phyloP scores from a whole-genome alignment of 164 flowering plant genomes.

The Akebia trifoliata region DNA sequence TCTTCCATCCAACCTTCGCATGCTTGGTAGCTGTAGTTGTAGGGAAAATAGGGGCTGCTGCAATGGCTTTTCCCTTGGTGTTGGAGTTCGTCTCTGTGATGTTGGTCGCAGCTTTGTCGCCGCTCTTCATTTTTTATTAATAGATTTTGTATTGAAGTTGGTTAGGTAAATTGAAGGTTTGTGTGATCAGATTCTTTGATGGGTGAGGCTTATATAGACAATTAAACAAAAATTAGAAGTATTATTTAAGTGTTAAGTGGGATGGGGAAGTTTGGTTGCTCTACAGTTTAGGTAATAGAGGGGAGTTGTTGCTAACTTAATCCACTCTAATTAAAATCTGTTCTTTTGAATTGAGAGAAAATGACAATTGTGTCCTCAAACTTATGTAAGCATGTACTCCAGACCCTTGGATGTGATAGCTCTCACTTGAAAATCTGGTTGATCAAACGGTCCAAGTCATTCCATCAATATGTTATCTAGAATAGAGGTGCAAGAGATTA shows the following conservation, averaged over 20 bases:
- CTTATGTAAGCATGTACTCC: too few relatives aligned
- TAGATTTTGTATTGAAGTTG: neutral
- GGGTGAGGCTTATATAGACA: too few relatives aligned
- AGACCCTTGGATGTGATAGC: too few relatives aligned
- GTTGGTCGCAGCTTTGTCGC: constrained; percentile 33
- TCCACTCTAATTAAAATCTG: constrained; percentile 18
- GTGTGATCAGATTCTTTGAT: too few relatives aligned
- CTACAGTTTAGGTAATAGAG: constrained; percentile 4
- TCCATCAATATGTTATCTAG: too few relatives aligned
- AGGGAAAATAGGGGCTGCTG: constrained; percentile 10
- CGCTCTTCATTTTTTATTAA: constrained; percentile 25
- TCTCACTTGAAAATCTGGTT: too few relatives aligned
- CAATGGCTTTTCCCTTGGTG: constrained; percentile 31
- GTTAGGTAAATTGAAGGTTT: too few relatives aligned
- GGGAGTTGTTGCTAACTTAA: constrained; percentile 21
- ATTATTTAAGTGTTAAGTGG: neutral
- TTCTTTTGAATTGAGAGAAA: too few relatives aligned
- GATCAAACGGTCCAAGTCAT: too few relatives aligned
- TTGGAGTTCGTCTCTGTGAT: constrained; percentile 32
- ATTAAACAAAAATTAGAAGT: too few relatives aligned
- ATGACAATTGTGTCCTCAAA: too few relatives aligned
- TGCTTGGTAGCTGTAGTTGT: constrained; percentile 2
- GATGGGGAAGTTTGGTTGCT: constrained; percentile 4
- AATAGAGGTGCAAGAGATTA: too few relatives aligned
- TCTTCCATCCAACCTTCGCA: constrained; percentile 34